A percentile compares a stretch with the other conserved stretches of the same genome.
These are phyloP conservation scores for Cicer cuneatum DNA, from an alignment of 306 rosid species.

Conservation along the genomic window DNA sequence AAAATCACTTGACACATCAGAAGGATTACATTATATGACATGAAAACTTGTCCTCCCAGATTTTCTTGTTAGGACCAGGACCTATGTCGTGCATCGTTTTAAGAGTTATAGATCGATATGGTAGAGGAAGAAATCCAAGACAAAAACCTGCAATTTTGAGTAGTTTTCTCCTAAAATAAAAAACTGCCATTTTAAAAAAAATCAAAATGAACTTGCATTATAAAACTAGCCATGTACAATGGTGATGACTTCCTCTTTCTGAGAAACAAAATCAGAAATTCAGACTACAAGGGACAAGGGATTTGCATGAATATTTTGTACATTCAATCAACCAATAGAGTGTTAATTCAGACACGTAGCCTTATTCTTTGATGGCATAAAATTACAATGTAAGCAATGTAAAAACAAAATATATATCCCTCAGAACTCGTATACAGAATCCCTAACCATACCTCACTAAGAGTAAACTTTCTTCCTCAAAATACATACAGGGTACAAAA, in stretches of 20 bases:
- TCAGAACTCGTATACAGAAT: conserved; percentile 31
- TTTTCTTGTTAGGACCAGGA: too few species aligned
- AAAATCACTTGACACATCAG: too few species aligned
- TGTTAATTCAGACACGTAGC: neutral
- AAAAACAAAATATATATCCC: conserved; percentile 15
- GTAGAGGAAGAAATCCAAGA: too few species aligned
- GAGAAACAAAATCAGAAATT: neutral
- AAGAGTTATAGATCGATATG: too few species aligned
- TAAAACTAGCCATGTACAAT: too few species aligned
- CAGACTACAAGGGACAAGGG: neutral
- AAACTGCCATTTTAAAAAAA: too few species aligned
- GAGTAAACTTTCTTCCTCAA: conserved; percentile 40
- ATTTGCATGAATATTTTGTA: conserved; percentile 7
- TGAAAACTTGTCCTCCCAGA: too few species aligned
- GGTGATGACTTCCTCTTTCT: neutral
- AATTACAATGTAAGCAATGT: conserved; percentile 30
- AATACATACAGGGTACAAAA: conserved; percentile 27
- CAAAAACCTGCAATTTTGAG: too few species aligned
- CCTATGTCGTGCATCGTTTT: too few species aligned
- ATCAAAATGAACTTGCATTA: too few species aligned
- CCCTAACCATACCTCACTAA: conserved; percentile 34
- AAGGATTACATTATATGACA: too few species aligned
- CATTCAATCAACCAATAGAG: neutral
- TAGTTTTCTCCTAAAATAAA: too few species aligned
- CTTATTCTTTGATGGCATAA: conserved; percentile 29